Conservation (phyloP, 805 yeast species). For the Kurtzmaniella fragi region DNA sequence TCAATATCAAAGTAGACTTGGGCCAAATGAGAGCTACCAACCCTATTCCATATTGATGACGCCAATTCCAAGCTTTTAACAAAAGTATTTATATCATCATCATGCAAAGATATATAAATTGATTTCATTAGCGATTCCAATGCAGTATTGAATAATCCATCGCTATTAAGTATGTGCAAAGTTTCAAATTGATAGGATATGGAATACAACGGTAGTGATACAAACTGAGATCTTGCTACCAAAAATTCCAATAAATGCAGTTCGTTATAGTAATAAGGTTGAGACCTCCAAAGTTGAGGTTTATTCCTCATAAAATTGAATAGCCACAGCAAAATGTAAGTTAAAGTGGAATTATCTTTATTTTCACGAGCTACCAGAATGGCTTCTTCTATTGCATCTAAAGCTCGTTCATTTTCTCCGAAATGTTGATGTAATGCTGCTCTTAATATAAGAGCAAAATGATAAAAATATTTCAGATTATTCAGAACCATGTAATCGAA, state of each 20-base stretch:
- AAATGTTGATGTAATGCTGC: slow-evolving; percentile 70
- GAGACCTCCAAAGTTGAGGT: slow-evolving; percentile 49
- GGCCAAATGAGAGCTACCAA: slow-evolving; percentile 45
- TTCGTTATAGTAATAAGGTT: slow-evolving; percentile 48
- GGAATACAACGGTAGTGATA: slow-evolving; percentile 46
- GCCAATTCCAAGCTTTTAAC: slow-evolving; percentile 42
- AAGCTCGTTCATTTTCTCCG: slow-evolving; percentile 61
- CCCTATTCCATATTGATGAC: slow-evolving; percentile 46
- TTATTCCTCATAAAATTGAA: slow-evolving; percentile 63
- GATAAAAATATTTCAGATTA: slow-evolving; percentile 60
- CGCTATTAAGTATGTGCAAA: slow-evolving; percentile 46
- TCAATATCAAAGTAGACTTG: slow-evolving; percentile 46
- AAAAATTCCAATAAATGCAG: slow-evolving; percentile 64
- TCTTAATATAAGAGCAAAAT: slow-evolving; percentile 67
- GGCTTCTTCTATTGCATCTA: slow-evolving; percentile 81
- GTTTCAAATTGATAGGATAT: slow-evolving; percentile 66
- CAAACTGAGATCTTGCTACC: slow-evolving; percentile 47
- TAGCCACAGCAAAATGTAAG: slow-evolving; percentile 70
- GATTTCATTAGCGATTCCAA: slow-evolving; percentile 58
- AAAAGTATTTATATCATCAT: slow-evolving; percentile 35
- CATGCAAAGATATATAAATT: slow-evolving; percentile 48
- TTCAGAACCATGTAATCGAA: slow-evolving; percentile 75
- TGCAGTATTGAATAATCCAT: slow-evolving; percentile 40
- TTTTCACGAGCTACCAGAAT: slow-evolving; percentile 83
- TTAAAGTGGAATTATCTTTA: slow-evolving; percentile 67